Percentiles rank a stretch among this genome's conserved stretches.
These are phyloP conservation scores for Cytospora leucostoma DNA, from an alignment of 2,329 filamentous ascomycete species.

Conservation along the genomic window DNA sequence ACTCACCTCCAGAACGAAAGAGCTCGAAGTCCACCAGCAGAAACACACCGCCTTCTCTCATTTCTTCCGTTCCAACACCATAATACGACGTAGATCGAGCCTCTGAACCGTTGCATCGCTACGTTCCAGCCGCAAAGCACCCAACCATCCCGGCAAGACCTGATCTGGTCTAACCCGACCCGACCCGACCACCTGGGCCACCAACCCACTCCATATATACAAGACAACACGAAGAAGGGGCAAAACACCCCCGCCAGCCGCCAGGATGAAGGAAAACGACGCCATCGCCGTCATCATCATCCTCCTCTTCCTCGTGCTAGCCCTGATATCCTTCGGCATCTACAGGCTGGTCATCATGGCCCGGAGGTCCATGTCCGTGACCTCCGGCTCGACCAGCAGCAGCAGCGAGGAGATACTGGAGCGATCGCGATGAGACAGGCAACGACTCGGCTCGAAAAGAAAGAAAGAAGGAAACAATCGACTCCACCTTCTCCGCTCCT, in stretches of 20 bases:
- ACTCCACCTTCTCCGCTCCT: too few relatives aligned
- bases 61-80: too few relatives aligned
- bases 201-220: not conserved
- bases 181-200: too few relatives aligned
- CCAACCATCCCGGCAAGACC: too few relatives aligned
- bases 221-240: not conserved
- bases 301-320: conserved; percentile 63
- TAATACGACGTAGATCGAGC: too few relatives aligned
- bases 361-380: conserved; percentile 45
- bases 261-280: conserved; percentile 64
- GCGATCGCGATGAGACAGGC: not conserved
- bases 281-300: conserved; percentile 70
- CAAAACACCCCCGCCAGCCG: conserved; percentile 28
- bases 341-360: conserved; percentile 60
- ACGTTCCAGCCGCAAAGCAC: too few relatives aligned
- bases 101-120: too few relatives aligned
- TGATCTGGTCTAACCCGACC: too few relatives aligned
- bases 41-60: too few relatives aligned
- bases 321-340: conserved; percentile 63
- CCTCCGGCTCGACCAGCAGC: conserved; percentile 30
- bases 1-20: too few relatives aligned
- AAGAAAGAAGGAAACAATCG: too few relatives aligned
- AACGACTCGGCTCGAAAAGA: not conserved
- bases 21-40: too few relatives aligned
- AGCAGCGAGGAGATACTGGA: conserved; percentile 22